Evolutionary conservation across 371 early-diverging fungal species (phyloP).

Genomic region (Dinochytrium kinnereticum): DNA sequence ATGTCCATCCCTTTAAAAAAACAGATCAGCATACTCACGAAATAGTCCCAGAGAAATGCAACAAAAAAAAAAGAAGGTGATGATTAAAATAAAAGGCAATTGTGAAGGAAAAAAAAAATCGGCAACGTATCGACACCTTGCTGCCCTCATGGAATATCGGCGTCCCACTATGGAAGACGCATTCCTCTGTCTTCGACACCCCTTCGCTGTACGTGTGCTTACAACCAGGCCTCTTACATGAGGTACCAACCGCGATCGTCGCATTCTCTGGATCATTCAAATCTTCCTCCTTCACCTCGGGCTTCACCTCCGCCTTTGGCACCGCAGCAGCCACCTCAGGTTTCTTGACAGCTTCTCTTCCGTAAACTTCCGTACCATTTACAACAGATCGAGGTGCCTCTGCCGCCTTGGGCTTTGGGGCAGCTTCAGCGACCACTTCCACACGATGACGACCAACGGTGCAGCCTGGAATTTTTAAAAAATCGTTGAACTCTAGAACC

Average conservation of each 20-base stretch:
- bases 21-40: conserved; percentile 1
- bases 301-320: conserved; percentile 15
- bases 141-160: conserved; percentile 89
- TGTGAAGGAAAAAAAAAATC: neutral
- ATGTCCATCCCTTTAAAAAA: conserved; percentile 50
- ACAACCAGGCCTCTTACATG: conserved; percentile 88
- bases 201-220: conserved; percentile 64
- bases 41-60: neutral
- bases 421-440: conserved; percentile 32
- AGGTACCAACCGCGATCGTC: conserved; percentile 69
- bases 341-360: conserved; percentile 21
- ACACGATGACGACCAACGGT: conserved; percentile 49
- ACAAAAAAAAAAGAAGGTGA: neutral
- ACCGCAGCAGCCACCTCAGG: conserved; percentile 17
- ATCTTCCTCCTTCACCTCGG: conserved; percentile 62
- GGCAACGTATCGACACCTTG: conserved; percentile 38
- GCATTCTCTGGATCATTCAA: conserved; percentile 68
- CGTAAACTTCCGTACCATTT: conserved; percentile 47
- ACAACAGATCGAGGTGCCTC: conserved; percentile 16
- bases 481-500: conserved; percentile 89
- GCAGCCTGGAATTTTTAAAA: conserved; percentile 75
- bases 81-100: no score
- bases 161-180: conserved; percentile 85
- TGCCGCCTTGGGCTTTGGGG: conserved; percentile 17
- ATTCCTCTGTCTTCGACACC: conserved; percentile 61